Base-by-base conservation (phyloP, 78 protist species). In the Emiliania huxleyi region DNA sequence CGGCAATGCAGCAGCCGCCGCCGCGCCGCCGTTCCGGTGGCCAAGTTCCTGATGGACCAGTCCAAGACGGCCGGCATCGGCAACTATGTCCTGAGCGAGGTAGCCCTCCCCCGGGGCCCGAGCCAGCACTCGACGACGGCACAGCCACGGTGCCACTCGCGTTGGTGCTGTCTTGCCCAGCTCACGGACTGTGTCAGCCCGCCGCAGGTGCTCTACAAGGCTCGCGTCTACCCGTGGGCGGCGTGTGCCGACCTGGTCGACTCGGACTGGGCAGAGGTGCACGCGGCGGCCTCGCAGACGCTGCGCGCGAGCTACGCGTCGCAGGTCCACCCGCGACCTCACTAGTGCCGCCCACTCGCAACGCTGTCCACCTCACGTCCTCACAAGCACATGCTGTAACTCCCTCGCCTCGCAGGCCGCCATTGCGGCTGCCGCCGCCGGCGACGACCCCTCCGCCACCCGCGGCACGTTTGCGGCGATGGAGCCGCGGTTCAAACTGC, bases 21-120 rank as follows among this genome's bases (percentile, higher is more conserved):
- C 42, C 12, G 42, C 52, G 26, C 48, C 3, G n/a, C 11, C 37
- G 40, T 62, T 0, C 71, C 49, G 1, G 33, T 90, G 15, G 92
- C 83, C 4, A 22, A 22, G 38, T 90, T 62, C 8, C 21, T 90
- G 69, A 90, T 90, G 92, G 92, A 90, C 42, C 92, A 90, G 92
- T 8, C 8, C 33, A 90, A 90, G 92, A 43, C 83, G 12, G 5
- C 52, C 12, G 81, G 55, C n/a, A 15, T 90, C 11, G 92, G 92
- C 21, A 90, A 90, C 42, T 55, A 90, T 25, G 3, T 90, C 43
- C 83, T 90, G n/a, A 18, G 33, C 56, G 89, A 81, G 56, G n/a
- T n/a, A n/a, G n/a, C n/a, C n/a, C n/a, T n/a, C n/a, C n/a, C n/a
- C n/a, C n/a, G n/a, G n/a, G n/a, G n/a, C n/a, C n/a, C n/a, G n/a